phyloP scores from a whole-genome alignment of 192 early-diverging fungal genomes.

The Radiomyces spectabilis region DNA sequence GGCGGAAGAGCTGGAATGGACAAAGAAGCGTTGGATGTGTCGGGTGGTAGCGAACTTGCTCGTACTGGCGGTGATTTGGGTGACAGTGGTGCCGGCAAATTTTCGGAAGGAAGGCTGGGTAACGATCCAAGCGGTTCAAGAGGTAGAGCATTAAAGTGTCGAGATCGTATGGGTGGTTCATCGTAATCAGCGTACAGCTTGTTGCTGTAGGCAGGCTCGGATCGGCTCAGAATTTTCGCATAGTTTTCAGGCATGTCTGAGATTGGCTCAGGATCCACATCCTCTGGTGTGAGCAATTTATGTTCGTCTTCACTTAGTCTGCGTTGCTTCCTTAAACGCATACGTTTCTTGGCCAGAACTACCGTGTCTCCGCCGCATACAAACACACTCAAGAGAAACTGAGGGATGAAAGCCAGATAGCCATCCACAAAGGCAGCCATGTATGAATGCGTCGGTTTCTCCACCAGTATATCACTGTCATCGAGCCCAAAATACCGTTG shows the following conservation, averaged over 20 bases:
- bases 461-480: neutral
- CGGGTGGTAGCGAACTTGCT: too few relatives aligned
- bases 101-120: too few relatives aligned
- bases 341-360: constrained; percentile 19
- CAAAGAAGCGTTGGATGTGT: neutral
- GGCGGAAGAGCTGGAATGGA: neutral
- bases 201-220: neutral
- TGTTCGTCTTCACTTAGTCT: constrained; percentile 11
- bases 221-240: neutral
- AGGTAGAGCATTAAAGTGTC: constrained; percentile 8
- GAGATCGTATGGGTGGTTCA: neutral
- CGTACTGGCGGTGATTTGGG: too few relatives aligned
- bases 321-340: constrained; percentile 8
- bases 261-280: neutral
- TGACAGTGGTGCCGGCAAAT: too few relatives aligned
- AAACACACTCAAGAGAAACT: constrained; percentile 14
- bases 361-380: constrained; percentile 17
- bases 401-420: constrained; percentile 21
- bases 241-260: neutral
- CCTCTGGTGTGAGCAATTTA: neutral
- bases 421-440: constrained; percentile 9
- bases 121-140: constrained; percentile 3
- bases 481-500: constrained; percentile 12
- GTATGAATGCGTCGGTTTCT: too few relatives aligned
- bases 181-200: neutral